These are phyloP conservation scores for Hyphodiscus sp. DNA, from an alignment of 2,329 filamentous ascomycete genomes.

Conservation along the genomic window DNA sequence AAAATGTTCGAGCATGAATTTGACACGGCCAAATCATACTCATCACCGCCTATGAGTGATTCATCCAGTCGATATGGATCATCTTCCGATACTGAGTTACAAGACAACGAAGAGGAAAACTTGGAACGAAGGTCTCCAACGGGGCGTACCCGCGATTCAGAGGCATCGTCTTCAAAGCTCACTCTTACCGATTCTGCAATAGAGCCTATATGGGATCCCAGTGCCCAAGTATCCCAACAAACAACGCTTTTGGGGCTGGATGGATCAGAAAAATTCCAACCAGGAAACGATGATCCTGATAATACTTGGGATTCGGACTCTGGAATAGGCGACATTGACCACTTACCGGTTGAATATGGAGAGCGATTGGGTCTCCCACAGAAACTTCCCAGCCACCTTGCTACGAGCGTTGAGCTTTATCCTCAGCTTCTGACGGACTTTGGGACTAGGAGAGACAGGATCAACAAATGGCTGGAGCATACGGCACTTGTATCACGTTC, in stretches of 20 bases:
- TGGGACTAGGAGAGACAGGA: constrained; percentile 15
- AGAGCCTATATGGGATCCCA: not conserved
- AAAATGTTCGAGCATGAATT: constrained; percentile 15
- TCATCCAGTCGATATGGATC: constrained; percentile 8
- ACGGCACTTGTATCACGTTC: constrained; percentile 14
- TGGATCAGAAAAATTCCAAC: not conserved
- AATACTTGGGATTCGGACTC: constrained; percentile 11
- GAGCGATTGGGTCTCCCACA: not conserved
- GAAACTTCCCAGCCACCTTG: not conserved
- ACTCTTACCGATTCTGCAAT: not conserved
- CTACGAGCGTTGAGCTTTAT: constrained; percentile 11
- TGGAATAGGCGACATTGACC: constrained; percentile 5
- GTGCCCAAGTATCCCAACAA: too few species aligned
- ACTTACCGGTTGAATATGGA: not conserved
- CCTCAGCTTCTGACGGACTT: constrained; percentile 15
- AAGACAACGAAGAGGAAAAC: not conserved
- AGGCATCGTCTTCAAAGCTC: not conserved
- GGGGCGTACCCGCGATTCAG: not conserved
- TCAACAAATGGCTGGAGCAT: constrained; percentile 21
- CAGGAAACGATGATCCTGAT: not conserved
- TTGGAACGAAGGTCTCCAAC: not conserved
- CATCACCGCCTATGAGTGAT: constrained; percentile 3
- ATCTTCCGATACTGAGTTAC: constrained; percentile 2
- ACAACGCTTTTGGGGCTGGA: too few species aligned
- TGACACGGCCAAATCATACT: not conserved